A percentile compares a stretch with the other conserved stretches of the same genome.
Evolutionary conservation across 495 filamentous ascomycete species (phyloP).

Genomic region (Neurospora tetrasperma): DNA sequence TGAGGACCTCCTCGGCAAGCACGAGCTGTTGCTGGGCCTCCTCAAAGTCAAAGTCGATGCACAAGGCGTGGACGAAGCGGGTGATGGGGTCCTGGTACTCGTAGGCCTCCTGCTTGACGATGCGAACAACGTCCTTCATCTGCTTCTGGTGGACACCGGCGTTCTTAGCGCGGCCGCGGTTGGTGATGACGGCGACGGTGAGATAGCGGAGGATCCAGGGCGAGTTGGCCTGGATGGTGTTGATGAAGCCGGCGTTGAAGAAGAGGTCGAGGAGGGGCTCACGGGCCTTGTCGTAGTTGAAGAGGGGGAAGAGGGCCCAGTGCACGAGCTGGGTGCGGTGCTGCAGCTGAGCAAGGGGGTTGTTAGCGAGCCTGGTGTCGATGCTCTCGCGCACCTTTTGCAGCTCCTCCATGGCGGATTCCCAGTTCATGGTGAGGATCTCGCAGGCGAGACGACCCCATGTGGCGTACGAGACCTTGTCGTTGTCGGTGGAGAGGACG

Average conservation of each 20-base stretch:
- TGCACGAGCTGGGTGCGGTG: constrained; percentile 96
- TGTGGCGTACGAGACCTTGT: constrained; percentile 86
- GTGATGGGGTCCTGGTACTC: constrained; percentile 96
- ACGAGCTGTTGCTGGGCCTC: constrained; percentile 88
- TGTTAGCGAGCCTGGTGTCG: constrained; percentile 86
- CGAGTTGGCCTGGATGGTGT: constrained; percentile 96
- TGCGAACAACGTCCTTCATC: constrained; percentile 88
- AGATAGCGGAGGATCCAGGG: constrained; percentile 96
- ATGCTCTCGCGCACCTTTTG: constrained; percentile 88
- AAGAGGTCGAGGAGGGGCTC: constrained; percentile 88
- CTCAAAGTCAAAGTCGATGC: constrained; percentile 97
- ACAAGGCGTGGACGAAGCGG: constrained; percentile 89
- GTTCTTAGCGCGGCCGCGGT: constrained; percentile 74
- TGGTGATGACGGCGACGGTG: constrained; percentile 89
- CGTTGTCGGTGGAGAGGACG: constrained; percentile 93
- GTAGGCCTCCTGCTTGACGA: constrained; percentile 92
- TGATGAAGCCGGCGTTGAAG: constrained; percentile 94
- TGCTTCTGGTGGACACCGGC: constrained; percentile 89
- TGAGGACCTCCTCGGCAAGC: constrained; percentile 84
- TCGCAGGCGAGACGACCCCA: constrained; percentile 95
- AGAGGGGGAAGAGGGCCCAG: constrained; percentile 98
- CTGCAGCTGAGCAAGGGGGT: constrained; percentile 84
- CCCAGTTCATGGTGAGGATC: constrained; percentile 89
- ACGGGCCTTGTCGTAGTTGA: constrained; percentile 88
- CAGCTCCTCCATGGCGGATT: constrained; percentile 89